phyloP scores from a whole-genome alignment of 2,329 filamentous ascomycete genomes.

The Aspergillus sp. region DNA sequence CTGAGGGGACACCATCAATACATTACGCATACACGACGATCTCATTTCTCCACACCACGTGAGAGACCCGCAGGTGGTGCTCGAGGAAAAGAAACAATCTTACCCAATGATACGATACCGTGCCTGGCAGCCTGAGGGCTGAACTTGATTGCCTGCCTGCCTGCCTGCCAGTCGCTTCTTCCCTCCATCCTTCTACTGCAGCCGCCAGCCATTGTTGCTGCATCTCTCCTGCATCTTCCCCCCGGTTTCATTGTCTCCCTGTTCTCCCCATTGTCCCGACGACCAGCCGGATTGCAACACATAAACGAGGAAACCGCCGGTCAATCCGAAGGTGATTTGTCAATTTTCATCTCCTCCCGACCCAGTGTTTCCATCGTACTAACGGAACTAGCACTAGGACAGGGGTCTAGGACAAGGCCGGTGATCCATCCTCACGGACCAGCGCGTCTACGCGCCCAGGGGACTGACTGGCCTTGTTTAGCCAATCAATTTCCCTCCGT shows the following conservation, averaged over 20 bases:
- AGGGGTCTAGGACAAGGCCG: slow-evolving; percentile 15
- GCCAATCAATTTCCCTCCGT: background rate
- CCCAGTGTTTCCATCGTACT: background rate
- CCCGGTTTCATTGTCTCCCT: background rate
- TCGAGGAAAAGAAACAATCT: background rate
- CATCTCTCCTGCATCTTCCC: slow-evolving; percentile 3
- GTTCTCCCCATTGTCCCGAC: background rate
- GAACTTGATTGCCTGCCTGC: background rate
- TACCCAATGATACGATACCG: background rate
- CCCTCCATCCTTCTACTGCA: background rate
- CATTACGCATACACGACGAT: slow-evolving; percentile 7
- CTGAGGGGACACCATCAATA: background rate
- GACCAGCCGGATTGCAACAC: background rate
- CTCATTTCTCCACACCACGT: slow-evolving; percentile 7
- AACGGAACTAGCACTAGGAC: background rate
- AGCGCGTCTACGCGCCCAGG: background rate
- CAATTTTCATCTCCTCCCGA: background rate
- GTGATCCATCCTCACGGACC: slow-evolving; percentile 12
- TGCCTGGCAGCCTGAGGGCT: background rate
- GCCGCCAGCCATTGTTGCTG: slow-evolving; percentile 5
- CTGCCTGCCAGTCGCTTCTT: background rate
- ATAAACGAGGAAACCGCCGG: background rate
- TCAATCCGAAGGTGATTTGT: background rate
- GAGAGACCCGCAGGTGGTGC: slow-evolving; percentile 7
- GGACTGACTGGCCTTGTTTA: background rate